Percentiles rank a stretch among this genome's conserved stretches.
Conservation (phyloP, 2,329 filamentous ascomycete species). For the Xylaria sp. region DNA sequence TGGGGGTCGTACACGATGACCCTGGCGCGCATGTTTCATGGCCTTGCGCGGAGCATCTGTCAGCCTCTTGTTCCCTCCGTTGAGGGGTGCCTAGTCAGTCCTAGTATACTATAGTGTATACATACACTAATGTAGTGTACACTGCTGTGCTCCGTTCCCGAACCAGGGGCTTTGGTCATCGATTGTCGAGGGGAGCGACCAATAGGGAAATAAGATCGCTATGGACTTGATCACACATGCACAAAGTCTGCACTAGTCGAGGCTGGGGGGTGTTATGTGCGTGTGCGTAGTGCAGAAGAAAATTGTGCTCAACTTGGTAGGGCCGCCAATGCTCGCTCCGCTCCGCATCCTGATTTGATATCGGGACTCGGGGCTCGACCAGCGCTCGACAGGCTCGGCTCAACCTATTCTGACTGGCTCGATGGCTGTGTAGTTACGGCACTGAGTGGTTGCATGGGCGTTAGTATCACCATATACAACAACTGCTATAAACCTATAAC, state of each 20-base stretch:
- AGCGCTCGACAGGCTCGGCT: slow-evolving; percentile 17
- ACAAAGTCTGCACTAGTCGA: slow-evolving; percentile 9
- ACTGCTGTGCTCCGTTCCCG: slow-evolving; percentile 38
- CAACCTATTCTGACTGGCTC: slow-evolving; percentile 7
- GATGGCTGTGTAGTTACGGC: not conserved
- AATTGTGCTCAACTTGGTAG: slow-evolving; percentile 19
- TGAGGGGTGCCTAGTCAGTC: no score
- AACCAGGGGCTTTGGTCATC: slow-evolving; percentile 29
- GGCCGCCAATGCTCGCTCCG: slow-evolving; percentile 26
- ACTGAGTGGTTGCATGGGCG: slow-evolving; percentile 34
- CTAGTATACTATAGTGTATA: no score
- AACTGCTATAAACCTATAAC: slow-evolving; percentile 7
- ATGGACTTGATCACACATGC: slow-evolving; percentile 26
- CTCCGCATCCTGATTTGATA: slow-evolving; percentile 29
- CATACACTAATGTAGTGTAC: not conserved
- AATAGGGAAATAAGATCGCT: slow-evolving; percentile 34
- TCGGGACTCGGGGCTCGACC: slow-evolving; percentile 10
- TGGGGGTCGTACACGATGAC: slow-evolving; percentile 43
- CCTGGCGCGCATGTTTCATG: slow-evolving; percentile 42
- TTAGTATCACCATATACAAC: slow-evolving; percentile 7
- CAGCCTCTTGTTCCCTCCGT: slow-evolving; percentile 28
- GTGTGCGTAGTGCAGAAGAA: not conserved
- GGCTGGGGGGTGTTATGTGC: slow-evolving; percentile 14
- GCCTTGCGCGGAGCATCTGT: slow-evolving; percentile 30
- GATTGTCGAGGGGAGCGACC: slow-evolving; percentile 15